A percentile compares a stretch with the other conserved stretches of the same genome.
phyloP scores from a whole-genome alignment of 768 basidiomycete genomes.

The Rhodotorula diobovata region DNA sequence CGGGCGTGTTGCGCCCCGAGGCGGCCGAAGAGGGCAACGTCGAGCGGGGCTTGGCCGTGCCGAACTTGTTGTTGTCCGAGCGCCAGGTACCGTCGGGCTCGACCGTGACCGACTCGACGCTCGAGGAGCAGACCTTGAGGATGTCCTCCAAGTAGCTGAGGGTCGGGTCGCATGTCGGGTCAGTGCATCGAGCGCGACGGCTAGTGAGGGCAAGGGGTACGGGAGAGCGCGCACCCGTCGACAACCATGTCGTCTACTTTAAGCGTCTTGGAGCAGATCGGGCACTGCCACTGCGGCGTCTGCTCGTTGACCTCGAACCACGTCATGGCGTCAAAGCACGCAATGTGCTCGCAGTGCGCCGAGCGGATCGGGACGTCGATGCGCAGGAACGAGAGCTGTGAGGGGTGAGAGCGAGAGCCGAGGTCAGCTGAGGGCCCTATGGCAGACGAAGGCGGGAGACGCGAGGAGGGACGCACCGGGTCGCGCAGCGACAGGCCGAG shows the following conservation, averaged over 20 bases:
- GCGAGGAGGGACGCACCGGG: slow-evolving; percentile 60
- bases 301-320: slow-evolving; percentile 95
- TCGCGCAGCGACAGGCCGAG: slow-evolving; percentile 89
- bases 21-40: not conserved
- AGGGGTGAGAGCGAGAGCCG: too few species aligned
- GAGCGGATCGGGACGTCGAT: slow-evolving; percentile 81
- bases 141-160: slow-evolving; percentile 82
- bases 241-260: slow-evolving; percentile 76
- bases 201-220: not conserved
- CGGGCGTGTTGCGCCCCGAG: slow-evolving; percentile 7
- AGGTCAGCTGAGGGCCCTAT: not conserved
- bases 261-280: slow-evolving; percentile 78
- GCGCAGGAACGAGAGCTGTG: slow-evolving; percentile 76
- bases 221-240: slow-evolving; percentile 72
- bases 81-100: slow-evolving; percentile 97
- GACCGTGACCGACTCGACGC: slow-evolving; percentile 84
- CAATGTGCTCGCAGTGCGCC: slow-evolving; percentile 75
- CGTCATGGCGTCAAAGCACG: slow-evolving; percentile 90
- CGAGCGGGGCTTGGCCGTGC: slow-evolving; percentile 41
- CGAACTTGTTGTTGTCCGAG: slow-evolving; percentile 78
- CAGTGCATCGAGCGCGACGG: too few species aligned
- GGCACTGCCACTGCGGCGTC: slow-evolving; percentile 93
- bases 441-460: not conserved
- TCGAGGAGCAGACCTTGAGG: slow-evolving; percentile 67
- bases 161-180: not conserved